Base-by-base conservation (phyloP, 1,139 yeast genomes). In the Hyphopichia fennica region DNA sequence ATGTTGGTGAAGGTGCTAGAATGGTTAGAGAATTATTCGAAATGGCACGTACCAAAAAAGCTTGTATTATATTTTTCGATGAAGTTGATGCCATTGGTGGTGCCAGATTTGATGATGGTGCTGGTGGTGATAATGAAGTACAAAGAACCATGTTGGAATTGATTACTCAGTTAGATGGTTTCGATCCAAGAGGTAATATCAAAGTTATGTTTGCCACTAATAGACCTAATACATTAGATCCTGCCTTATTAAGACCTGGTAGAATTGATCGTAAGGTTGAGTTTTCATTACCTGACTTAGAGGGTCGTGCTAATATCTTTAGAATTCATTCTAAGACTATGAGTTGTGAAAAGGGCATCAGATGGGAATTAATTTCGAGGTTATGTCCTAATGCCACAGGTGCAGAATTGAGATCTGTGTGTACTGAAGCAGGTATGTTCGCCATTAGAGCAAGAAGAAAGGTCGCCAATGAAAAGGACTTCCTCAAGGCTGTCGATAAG, bases 191-290 rank as follows among this genome's bases (percentile, higher is more conserved):
- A 68, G 98, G 98, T 58, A 93, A 93, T 65, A 93, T 93, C 66
- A 93, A 93, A 73, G 99, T 93, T 43, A 93, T 93, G 98, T 93
- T 93, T 70, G 99, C 99, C 37, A 93, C 99, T 17, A 93, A 95
- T 69, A 79, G 99, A 65, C 98, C 98, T 45, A 95, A 95, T 63
- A 93, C 98, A 0, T 79, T 95, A 60, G 99, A 95, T 60, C 99
- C 99, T 19, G 99, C 99, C 7, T 76, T 93, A 62, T 78, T 95
- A 63, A 85, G 99, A 69, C 99, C 99, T 3, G 99, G 99, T 39
- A 86, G 99, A 72, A 84, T 95, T 56, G 99, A 93, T 69, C 85
- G 99, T 67, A 93, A 93, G 68, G 99, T 93, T 37, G 99, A 93
- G 66, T 95, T 93, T 62, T 85, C 96, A 10, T 72, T 93, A 56